Conservation (phyloP, 129 eudicot genomes). For the Calendula officinalis region DNA sequence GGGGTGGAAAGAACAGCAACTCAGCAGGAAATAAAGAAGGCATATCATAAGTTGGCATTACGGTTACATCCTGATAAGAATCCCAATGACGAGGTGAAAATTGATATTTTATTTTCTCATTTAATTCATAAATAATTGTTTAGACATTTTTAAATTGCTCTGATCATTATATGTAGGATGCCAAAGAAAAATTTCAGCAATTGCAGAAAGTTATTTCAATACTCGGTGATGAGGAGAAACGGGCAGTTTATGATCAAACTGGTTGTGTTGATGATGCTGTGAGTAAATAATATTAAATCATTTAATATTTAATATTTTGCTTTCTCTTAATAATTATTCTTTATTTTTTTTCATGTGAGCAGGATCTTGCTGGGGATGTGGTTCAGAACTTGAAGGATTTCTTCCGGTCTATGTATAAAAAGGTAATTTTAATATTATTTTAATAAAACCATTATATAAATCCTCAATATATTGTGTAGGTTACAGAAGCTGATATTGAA, state of each 20-base stretch:
- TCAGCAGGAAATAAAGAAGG: slow-evolving; percentile 86
- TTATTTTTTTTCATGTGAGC: slow-evolving; percentile 18
- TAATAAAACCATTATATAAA: not conserved
- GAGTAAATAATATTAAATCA: slow-evolving; percentile 28
- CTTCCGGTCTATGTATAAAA: slow-evolving; percentile 73
- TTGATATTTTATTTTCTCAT: not conserved
- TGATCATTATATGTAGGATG: slow-evolving; percentile 46
- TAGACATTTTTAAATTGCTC: not conserved
- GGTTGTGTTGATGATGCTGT: slow-evolving; percentile 97
- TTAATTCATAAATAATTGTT: not conserved
- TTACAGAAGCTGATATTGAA: slow-evolving; percentile 89
- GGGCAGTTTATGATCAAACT: slow-evolving; percentile 92
- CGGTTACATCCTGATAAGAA: slow-evolving; percentile 96
- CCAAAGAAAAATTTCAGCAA: slow-evolving; percentile 94
- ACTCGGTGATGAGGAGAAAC: slow-evolving; percentile 95
- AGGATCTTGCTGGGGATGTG: slow-evolving; percentile 97
- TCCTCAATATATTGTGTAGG: slow-evolving; percentile 33
- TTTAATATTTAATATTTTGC: not conserved
- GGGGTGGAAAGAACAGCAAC: slow-evolving; percentile 84
- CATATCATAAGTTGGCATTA: slow-evolving; percentile 87
- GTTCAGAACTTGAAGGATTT: slow-evolving; percentile 68
- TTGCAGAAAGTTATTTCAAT: slow-evolving; percentile 94
- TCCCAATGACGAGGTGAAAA: slow-evolving; percentile 76
- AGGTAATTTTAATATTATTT: slow-evolving; percentile 39
- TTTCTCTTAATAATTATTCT: not conserved